Evolutionary conservation across 2,329 filamentous ascomycete genomes (phyloP), one percentile per base, ranked within the genome.

Genomic region (Reticulascus tulasneorum): DNA sequence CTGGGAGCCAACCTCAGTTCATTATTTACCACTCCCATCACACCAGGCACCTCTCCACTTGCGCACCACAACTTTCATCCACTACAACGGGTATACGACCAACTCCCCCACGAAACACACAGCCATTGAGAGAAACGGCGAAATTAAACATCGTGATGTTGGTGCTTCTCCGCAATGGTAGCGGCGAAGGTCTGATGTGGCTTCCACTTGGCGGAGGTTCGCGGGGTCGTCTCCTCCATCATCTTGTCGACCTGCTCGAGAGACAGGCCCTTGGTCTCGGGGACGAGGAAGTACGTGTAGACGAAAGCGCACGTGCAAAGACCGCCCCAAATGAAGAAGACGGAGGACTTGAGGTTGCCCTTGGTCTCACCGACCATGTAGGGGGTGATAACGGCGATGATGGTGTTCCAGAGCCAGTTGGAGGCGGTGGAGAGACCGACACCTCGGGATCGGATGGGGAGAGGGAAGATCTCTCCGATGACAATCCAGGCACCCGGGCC

Each of bases 341-440:
- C 80, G 51, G 75, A 79, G 20, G 81, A 73, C 52, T 72, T 74
- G 38, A 89, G 67, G 63, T 88, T 80, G 45, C 79, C 82, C 44
- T 75, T 62, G 42, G 76, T 66, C 25, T 61, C 51, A 43, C 72
- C 74, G 28, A 79, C 72, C 66, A 86, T 80, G 71, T 83, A 85
- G 10, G 82, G 82, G n/a, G 77, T 83, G 62, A 88, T 85, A 58
- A 87, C 74, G 40, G 78, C 60, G 35, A 76, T 75, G 54, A 75
- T 75, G 61, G 82, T 87, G 69, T 89, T 93, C 86, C 86, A 93
- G 45, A 93, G 75, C 87, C 87, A 94, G 77, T 94, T 94, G 58
- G 82, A 88, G 43, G 88, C 85, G 8, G 89, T 94, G 25, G 87
- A 90, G 28, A 94, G 75, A 51, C 77, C 87, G 42, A 94, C 87